Evolutionary conservation across 2,329 filamentous ascomycete species (phyloP).

Genomic region (Aureobasidium pullulans): DNA sequence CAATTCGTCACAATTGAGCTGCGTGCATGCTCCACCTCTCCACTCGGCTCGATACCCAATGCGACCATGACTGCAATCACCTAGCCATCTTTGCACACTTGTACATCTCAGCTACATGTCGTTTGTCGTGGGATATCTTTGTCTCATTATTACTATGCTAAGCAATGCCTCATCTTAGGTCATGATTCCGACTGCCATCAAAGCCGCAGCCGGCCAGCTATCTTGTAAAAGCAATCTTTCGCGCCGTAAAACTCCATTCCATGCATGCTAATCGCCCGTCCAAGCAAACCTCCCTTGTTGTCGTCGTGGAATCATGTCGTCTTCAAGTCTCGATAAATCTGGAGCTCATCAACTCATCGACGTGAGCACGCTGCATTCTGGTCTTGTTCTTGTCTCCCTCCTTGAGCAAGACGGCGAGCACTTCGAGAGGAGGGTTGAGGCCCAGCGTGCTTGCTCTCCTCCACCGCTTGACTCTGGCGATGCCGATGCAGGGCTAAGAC

Average conservation of each 20-base stretch:
- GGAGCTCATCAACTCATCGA: constrained; percentile 58
- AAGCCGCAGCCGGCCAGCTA: not conserved
- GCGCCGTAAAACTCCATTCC: not conserved
- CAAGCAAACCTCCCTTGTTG: not conserved
- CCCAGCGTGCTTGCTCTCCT: constrained; percentile 74
- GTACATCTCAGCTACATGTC: no score
- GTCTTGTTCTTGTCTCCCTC: constrained; percentile 53
- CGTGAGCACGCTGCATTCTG: constrained; percentile 59
- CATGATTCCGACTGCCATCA: not conserved
- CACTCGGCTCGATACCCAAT: not conserved
- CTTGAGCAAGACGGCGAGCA: constrained; percentile 73
- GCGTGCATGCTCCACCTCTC: not conserved
- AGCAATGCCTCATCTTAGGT: not conserved
- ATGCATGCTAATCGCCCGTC: not conserved
- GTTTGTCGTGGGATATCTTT: not conserved
- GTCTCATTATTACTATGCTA: not conserved
- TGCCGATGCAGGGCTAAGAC: constrained; percentile 78
- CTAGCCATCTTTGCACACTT: not conserved
- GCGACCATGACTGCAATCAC: not conserved
- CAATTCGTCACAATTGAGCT: no score
- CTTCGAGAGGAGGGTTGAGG: constrained; percentile 82
- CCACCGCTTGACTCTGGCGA: constrained; percentile 76
- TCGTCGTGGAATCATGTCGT: not conserved
- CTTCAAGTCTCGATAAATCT: constrained; percentile 33
- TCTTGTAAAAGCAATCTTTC: not conserved